Percentiles rank a stretch among this genome's conserved stretches.
phyloP scores from a whole-genome alignment of 2,329 filamentous ascomycete species.

The Aspergillus proliferans region DNA sequence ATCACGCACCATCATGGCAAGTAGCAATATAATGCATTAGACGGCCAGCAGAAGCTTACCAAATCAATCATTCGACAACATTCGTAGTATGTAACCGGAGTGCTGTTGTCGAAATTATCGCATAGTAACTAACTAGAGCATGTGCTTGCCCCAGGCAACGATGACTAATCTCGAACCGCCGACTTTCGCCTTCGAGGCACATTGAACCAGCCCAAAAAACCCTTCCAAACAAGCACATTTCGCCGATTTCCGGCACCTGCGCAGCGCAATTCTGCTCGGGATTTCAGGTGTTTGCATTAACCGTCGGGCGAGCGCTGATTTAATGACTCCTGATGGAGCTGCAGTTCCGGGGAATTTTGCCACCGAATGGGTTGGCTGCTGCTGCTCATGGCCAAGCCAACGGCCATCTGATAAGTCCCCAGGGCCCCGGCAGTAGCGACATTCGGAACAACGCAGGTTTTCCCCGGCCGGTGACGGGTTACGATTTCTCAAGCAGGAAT shows the following conservation, averaged over 20 bases:
- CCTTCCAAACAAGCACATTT: conserved; percentile 15
- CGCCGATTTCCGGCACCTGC: conserved; percentile 35
- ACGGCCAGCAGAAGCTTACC: too few species aligned
- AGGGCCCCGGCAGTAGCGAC: conserved; percentile 21
- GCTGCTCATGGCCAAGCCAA: conserved; percentile 8
- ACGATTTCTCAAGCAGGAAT: conserved; percentile 25
- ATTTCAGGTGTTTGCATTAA: conserved; percentile 21
- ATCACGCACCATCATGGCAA: too few species aligned
- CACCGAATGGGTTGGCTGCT: conserved; percentile 27
- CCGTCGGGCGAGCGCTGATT: conserved; percentile 19
- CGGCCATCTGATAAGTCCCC: conserved; percentile 20
- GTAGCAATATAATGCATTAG: too few species aligned
- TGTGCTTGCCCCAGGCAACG: not conserved
- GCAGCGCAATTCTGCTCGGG: conserved; percentile 8
- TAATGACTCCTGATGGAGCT: conserved; percentile 28
- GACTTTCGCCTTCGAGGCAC: conserved; percentile 21
- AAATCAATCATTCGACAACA: too few species aligned
- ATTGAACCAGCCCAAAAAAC: not conserved
- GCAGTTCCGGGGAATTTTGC: conserved; percentile 28
- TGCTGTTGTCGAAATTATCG: too few species aligned
- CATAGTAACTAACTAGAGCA: too few species aligned
- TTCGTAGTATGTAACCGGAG: too few species aligned
- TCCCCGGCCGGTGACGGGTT: conserved; percentile 24
- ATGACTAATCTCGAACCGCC: conserved; percentile 13
- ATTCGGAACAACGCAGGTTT: conserved; percentile 29